Percentiles rank a stretch among this genome's conserved stretches.
These are phyloP conservation scores for Penicillium sp. DNA, from an alignment of 2,329 filamentous ascomycete species.

Conservation along the genomic window DNA sequence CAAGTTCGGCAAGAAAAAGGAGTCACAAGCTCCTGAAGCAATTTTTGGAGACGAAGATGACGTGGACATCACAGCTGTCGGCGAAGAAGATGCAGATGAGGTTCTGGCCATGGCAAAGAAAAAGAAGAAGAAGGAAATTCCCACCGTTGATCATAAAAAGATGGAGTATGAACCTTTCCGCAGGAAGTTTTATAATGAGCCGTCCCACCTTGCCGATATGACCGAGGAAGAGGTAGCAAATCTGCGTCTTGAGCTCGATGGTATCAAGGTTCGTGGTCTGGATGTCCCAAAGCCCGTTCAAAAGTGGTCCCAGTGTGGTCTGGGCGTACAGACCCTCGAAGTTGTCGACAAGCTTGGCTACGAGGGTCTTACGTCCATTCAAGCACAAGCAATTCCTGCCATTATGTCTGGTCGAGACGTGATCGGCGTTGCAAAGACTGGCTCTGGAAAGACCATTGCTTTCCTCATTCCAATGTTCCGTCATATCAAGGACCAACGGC, in stretches of 20 bases:
- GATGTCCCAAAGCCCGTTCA: slow-evolving; percentile 89
- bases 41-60: slow-evolving; percentile 86
- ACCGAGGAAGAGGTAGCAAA: slow-evolving; percentile 77
- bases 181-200: slow-evolving; percentile 93
- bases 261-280: slow-evolving; percentile 86
- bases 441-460: slow-evolving; percentile 94
- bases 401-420: slow-evolving; percentile 96
- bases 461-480: slow-evolving; percentile 96
- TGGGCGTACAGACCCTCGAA: slow-evolving; percentile 80
- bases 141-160: slow-evolving; percentile 78
- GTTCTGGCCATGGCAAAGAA: slow-evolving; percentile 58
- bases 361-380: slow-evolving; percentile 85
- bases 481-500: slow-evolving; percentile 89
- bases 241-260: slow-evolving; percentile 80
- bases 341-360: slow-evolving; percentile 77
- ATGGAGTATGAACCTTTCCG: slow-evolving; percentile 78
- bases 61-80: slow-evolving; percentile 56
- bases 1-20: slow-evolving; percentile 44
- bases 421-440: slow-evolving; percentile 94
- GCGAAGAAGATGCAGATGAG: slow-evolving; percentile 59
- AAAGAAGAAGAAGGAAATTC: slow-evolving; percentile 94
- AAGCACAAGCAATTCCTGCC: slow-evolving; percentile 87
- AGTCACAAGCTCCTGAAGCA: slow-evolving; percentile 66
- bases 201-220: slow-evolving; percentile 74
- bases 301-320: slow-evolving; percentile 93